Base-by-base conservation (phyloP, 768 basidiomycete genomes). In the Amanita brunnescens region DNA sequence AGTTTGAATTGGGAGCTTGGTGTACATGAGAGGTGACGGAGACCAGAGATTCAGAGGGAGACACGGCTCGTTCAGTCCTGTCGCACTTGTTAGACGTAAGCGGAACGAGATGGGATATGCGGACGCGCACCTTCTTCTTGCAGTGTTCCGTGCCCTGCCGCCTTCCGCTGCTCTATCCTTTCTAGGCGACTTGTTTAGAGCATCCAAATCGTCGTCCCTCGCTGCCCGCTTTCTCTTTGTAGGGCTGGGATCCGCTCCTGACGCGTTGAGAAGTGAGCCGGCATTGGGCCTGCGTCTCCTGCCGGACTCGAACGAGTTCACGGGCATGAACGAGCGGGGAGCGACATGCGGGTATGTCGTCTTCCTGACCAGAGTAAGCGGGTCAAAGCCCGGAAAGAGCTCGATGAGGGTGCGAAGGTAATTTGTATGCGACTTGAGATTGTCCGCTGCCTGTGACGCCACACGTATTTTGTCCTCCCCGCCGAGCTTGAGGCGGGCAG, bases 381-480 rank as follows among this genome's bases (percentile, higher is more conserved):
- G 57, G 64, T 87, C 81, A 57, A 84, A 82, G 53, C 74, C 77
- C 18, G 86, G 85, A 6, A 88, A 65, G 53, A 76, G 70, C 54
- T 78, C 77, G 8, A 87, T 70, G 30, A 90, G 76, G 20, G 73
- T 69, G 44, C 73, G 72, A 62, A 89, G 78, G 59, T 89, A 82
- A 54, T 63, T 62, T 41, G 74, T 68, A 64, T 88, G 82, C 7
- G 68, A 67, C 60, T 83, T 80, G 67, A 97, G 82, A 59, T 81
- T 86, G 71, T 97, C 93, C 33, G 90, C 89, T 23, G 92, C 92
- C 56, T 83, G 85, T 58, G 85, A 91, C 16, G 91, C 91, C 54
- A 95, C 91, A 61, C 91, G 81, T 67, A 97, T 95, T 75, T 97
- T 97, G 80, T 98, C 96, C 67, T 97, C 95, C 49, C 89, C 90